Evolutionary conservation across 805 yeast genomes (phyloP), one percentile per base, ranked within the genome.

Genomic region (Lachancea nothofagi): DNA sequence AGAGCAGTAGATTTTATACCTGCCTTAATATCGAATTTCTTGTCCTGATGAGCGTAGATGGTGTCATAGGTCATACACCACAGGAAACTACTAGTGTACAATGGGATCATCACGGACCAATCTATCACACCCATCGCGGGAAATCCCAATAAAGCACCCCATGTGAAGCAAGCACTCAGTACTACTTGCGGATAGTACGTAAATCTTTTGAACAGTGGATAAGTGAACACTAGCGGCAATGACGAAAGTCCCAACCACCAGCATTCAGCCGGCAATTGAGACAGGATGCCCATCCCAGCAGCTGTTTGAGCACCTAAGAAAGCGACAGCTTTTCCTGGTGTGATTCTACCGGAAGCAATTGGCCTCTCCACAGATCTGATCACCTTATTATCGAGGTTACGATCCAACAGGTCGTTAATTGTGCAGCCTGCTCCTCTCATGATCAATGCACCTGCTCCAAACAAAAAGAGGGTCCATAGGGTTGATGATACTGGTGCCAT

Each of bases 351-450:
- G 25, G 95, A 77, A 0, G 99, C 89, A 35, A 93, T 72, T n/a
- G 99, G 99, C 54, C 99, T 70, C 54, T 80, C 86, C 36, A 80
- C 75, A 2, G 97, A 90, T 48, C 99, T 74, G 7, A 83, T 82
- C 3, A 93, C 98, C 60, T 87, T 75, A 47, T 74, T 71, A 55
- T 93, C 99, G 35, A 89, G 68, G 44, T 90, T 71, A 38, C 87
- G 69, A 58, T 93, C 99, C 57, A 81, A 69, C 32, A 90, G 69
- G 62, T 93, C 99, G 59, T 93, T 93, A 40, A 93, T 80, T 0
- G 96, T 89, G 60, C 99, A 93, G 0, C 98, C 99, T 1, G 96
- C 97, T 20, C 97, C 96, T 61, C 99, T 75, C 95, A 94, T 93
- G 13, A 90, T 71, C 28, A 89, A 54, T 0, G 97, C 75, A 10